phyloP scores from a whole-genome alignment of 192 early-diverging fungal species.

The Funneliformis geosporum region DNA sequence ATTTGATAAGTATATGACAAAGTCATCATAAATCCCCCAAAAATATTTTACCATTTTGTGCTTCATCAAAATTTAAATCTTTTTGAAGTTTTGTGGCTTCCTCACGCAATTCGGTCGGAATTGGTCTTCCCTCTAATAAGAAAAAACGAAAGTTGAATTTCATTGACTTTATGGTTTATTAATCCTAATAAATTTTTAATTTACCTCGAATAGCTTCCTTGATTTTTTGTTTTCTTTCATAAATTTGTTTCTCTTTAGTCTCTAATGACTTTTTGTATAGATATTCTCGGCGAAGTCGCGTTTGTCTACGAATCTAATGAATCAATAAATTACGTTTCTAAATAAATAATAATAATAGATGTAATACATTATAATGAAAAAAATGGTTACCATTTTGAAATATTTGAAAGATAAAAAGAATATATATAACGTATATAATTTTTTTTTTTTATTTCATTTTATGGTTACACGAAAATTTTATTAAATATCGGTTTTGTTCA shows the following conservation, averaged over 20 bases:
- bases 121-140: constrained; percentile 74
- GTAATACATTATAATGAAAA: not conserved
- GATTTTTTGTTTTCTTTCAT: constrained; percentile 91
- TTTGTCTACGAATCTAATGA: constrained; percentile 76
- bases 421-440: no score
- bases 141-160: not conserved
- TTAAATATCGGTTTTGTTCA: not conserved
- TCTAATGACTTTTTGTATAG: constrained; percentile 97
- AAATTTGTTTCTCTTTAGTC: constrained; percentile 86
- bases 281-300: constrained; percentile 90
- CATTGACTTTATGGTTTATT: not conserved
- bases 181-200: not conserved
- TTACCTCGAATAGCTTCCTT: constrained; percentile 86
- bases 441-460: no score
- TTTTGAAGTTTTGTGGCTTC: constrained; percentile 74
- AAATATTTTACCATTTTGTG: constrained; percentile 61
- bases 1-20: not conserved
- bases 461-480: not conserved
- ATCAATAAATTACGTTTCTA: not conserved
- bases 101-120: constrained; percentile 84
- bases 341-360: not conserved
- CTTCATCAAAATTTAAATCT: constrained; percentile 88
- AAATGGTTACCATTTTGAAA: not conserved
- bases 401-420: not conserved
- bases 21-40: no score